These are phyloP conservation scores for Corynespora cassiicola DNA, from an alignment of 2,329 filamentous ascomycete genomes.

Conservation along the genomic window DNA sequence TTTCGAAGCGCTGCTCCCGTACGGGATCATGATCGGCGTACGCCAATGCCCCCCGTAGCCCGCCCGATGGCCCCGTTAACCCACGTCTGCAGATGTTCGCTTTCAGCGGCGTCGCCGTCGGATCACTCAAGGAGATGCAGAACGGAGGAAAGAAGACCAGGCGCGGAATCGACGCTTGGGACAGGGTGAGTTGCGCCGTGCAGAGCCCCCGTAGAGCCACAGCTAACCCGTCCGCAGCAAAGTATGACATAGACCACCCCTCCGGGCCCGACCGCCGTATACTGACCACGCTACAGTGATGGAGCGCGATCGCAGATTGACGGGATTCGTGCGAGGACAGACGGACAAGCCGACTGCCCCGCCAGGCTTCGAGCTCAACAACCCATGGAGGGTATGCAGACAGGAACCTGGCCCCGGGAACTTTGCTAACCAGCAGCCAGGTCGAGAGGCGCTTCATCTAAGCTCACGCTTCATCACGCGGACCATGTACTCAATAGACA, in stretches of 20 bases:
- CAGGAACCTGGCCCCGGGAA: background rate
- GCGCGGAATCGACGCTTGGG: slow-evolving; percentile 68
- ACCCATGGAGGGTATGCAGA: slow-evolving; percentile 68
- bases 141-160: slow-evolving; percentile 69
- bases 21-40: slow-evolving; percentile 68
- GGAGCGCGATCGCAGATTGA: slow-evolving; percentile 69
- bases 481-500: slow-evolving; percentile 13
- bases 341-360: slow-evolving; percentile 65
- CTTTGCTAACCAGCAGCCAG: slow-evolving; percentile 37
- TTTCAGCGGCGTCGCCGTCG: slow-evolving; percentile 64
- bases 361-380: slow-evolving; percentile 70
- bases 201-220: slow-evolving; percentile 14
- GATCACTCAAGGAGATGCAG: slow-evolving; percentile 63
- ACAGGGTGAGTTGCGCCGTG: slow-evolving; percentile 59
- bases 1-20: slow-evolving; percentile 70
- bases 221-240: slow-evolving; percentile 59
- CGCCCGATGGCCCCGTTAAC: slow-evolving; percentile 22
- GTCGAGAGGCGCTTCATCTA: slow-evolving; percentile 47
- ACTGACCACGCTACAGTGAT: slow-evolving; percentile 61
- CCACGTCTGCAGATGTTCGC: slow-evolving; percentile 61
- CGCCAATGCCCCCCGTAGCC: slow-evolving; percentile 34
- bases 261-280: slow-evolving; percentile 33
- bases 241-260: slow-evolving; percentile 58
- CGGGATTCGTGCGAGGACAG: slow-evolving; percentile 67
- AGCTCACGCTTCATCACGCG: slow-evolving; percentile 13